Percentiles rank a stretch among this genome's conserved stretches.
Conservation (phyloP, 345 rosid species). For the Theobroma cacao region DNA sequence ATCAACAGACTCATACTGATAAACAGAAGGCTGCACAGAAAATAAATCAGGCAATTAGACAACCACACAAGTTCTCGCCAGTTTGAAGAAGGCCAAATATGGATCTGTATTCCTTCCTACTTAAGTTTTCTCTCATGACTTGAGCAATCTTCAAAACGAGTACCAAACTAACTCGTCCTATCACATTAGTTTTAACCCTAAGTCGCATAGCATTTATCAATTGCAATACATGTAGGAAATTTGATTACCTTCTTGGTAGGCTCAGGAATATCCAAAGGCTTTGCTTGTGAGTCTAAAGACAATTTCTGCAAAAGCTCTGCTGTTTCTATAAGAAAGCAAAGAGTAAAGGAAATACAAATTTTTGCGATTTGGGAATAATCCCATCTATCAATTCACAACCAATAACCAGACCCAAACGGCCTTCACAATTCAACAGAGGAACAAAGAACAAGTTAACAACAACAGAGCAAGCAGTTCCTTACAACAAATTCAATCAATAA, state of each 20-base stretch:
- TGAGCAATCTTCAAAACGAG: neutral
- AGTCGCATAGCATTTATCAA: too few species aligned
- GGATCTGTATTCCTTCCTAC: neutral
- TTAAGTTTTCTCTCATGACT: neutral
- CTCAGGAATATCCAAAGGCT: slow-evolving; percentile 66
- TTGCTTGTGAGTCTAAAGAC: slow-evolving; percentile 60
- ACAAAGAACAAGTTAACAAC: neutral
- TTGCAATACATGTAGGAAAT: neutral
- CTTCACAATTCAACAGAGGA: neutral
- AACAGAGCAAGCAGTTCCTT: neutral
- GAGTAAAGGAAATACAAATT: slow-evolving; percentile 49
- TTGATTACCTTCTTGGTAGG: slow-evolving; percentile 63
- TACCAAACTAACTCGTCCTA: neutral
- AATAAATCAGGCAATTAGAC: neutral
- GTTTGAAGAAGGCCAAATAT: neutral
- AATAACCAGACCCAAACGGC: neutral
- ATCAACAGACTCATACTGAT: slow-evolving; percentile 66
- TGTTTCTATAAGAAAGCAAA: slow-evolving; percentile 46
- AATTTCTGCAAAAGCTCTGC: slow-evolving; percentile 81
- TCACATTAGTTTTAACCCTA: neutral
- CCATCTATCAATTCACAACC: neutral
- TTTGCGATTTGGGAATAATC: neutral
- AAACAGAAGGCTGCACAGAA: slow-evolving; percentile 45
- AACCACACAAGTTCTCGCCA: neutral
- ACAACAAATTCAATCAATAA: neutral